phyloP scores from a whole-genome alignment of 768 basidiomycete genomes.

The Daedalea quercina region DNA sequence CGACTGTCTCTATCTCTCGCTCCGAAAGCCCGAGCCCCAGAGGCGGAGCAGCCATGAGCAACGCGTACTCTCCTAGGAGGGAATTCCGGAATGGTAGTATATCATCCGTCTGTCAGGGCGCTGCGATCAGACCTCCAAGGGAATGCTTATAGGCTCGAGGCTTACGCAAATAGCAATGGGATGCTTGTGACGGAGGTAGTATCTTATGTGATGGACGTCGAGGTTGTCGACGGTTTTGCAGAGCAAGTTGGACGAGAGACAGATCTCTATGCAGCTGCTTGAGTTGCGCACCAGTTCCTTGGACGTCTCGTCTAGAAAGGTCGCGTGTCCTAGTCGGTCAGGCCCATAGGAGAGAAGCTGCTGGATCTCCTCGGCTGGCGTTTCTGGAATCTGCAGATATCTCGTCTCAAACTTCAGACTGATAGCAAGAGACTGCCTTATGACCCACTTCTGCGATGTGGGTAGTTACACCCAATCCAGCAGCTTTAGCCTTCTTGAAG shows the following conservation, averaged over 20 bases:
- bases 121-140: not conserved
- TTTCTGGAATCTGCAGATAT: conserved; percentile 34
- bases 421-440: not conserved
- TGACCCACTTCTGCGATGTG: conserved; percentile 75
- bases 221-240: conserved; percentile 62
- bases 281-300: conserved; percentile 47
- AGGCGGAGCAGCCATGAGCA: conserved; percentile 68
- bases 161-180: conserved; percentile 75
- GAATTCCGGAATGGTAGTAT: conserved; percentile 72
- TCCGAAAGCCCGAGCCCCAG: conserved; percentile 63
- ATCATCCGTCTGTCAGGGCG: conserved; percentile 66
- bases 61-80: conserved; percentile 70
- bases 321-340: conserved; percentile 73
- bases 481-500: conserved; percentile 47
- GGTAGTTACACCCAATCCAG: conserved; percentile 66
- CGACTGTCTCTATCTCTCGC: conserved; percentile 48
- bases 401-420: not conserved
- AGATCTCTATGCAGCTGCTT: conserved; percentile 69
- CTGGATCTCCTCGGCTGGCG: conserved; percentile 51
- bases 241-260: conserved; percentile 74
- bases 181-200: conserved; percentile 57
- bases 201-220: conserved; percentile 66
- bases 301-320: conserved; percentile 62
- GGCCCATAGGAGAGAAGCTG: conserved; percentile 56
- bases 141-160: conserved; percentile 4